A percentile compares a stretch with the other conserved stretches of the same genome.
These are phyloP conservation scores for Claviceps sorghi DNA, from an alignment of 2,329 filamentous ascomycete genomes.

Conservation along the genomic window DNA sequence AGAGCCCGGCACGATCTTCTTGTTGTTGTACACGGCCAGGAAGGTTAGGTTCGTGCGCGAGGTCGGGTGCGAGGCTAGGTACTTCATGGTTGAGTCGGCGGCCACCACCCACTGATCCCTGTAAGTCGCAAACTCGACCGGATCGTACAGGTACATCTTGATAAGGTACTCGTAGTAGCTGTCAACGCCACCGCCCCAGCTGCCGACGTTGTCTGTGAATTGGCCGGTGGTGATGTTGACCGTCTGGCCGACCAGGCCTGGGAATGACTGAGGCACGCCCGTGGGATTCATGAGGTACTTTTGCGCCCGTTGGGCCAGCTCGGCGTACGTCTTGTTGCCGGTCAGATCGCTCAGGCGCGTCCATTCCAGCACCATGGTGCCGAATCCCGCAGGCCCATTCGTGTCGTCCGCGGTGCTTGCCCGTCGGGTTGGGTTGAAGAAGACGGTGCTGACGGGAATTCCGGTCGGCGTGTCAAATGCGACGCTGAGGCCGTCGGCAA, in stretches of 20 bases:
- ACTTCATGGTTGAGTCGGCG: slow-evolving; percentile 58
- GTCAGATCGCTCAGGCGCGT: slow-evolving; percentile 64
- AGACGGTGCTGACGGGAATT: slow-evolving; percentile 55
- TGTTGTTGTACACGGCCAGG: slow-evolving; percentile 40
- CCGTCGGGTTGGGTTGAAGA: slow-evolving; percentile 37
- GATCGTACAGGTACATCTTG: slow-evolving; percentile 79
- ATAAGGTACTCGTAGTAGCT: slow-evolving; percentile 83
- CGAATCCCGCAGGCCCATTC: slow-evolving; percentile 63
- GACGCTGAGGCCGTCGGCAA: slow-evolving; percentile 60
- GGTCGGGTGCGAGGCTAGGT: slow-evolving; percentile 54
- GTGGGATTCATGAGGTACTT: slow-evolving; percentile 53
- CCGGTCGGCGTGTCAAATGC: slow-evolving; percentile 66
- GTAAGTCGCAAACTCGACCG: slow-evolving; percentile 46
- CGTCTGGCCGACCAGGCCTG: slow-evolving; percentile 56
- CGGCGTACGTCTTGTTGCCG: slow-evolving; percentile 49
- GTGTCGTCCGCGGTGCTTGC: slow-evolving; percentile 33
- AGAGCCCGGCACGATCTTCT: slow-evolving; percentile 27
- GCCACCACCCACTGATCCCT: slow-evolving; percentile 62
- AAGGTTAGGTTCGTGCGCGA: slow-evolving; percentile 59
- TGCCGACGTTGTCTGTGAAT: slow-evolving; percentile 52
- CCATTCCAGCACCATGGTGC: slow-evolving; percentile 74
- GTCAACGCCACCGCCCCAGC: slow-evolving; percentile 65
- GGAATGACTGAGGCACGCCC: slow-evolving; percentile 51
- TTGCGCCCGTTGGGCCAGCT: slow-evolving; percentile 53
- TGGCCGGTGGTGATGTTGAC: slow-evolving; percentile 50